These are phyloP conservation scores for Aspergillus conjunctus DNA, from an alignment of 495 filamentous ascomycete species.

Conservation along the genomic window DNA sequence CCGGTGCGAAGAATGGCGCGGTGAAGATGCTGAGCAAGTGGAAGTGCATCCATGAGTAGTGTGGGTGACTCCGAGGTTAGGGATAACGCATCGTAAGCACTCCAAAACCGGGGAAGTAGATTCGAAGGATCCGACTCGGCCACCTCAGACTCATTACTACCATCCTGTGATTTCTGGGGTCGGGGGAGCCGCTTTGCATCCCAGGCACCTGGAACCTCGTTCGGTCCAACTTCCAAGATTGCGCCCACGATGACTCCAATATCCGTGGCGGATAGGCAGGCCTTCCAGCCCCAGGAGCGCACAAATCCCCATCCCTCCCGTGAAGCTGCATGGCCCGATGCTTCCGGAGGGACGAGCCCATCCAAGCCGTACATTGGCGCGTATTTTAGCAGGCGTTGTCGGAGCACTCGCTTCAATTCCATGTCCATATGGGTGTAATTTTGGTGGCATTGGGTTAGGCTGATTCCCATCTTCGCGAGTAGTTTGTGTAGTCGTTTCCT, in stretches of 20 bases:
- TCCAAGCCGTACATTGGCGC: constrained; percentile 89
- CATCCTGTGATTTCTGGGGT: constrained; percentile 30
- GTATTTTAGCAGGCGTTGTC: constrained; percentile 84
- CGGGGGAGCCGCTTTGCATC: constrained; percentile 38
- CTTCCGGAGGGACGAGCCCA: constrained; percentile 77
- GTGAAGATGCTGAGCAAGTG: constrained; percentile 84
- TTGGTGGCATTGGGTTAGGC: constrained; percentile 88
- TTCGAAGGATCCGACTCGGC: constrained; percentile 42
- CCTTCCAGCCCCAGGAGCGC: constrained; percentile 96
- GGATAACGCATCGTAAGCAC: constrained; percentile 84
- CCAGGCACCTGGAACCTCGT: constrained; percentile 40
- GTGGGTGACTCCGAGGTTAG: constrained; percentile 47
- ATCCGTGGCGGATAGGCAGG: constrained; percentile 87
- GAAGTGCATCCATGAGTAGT: constrained; percentile 67
- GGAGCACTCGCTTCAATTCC: constrained; percentile 85
- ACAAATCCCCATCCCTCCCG: constrained; percentile 97
- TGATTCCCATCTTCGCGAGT: constrained; percentile 97
- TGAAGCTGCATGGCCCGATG: constrained; percentile 47
- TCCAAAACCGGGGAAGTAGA: constrained; percentile 74
- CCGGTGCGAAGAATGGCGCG: constrained; percentile 93
- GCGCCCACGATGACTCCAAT: constrained; percentile 88
- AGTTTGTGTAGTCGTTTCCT: constrained; percentile 92
- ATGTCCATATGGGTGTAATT: constrained; percentile 99
- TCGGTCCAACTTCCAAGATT: constrained; percentile 81
- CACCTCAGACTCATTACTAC: constrained; percentile 37